Base-by-base conservation (phyloP, 306 rosid species). In the Betula pendula region DNA sequence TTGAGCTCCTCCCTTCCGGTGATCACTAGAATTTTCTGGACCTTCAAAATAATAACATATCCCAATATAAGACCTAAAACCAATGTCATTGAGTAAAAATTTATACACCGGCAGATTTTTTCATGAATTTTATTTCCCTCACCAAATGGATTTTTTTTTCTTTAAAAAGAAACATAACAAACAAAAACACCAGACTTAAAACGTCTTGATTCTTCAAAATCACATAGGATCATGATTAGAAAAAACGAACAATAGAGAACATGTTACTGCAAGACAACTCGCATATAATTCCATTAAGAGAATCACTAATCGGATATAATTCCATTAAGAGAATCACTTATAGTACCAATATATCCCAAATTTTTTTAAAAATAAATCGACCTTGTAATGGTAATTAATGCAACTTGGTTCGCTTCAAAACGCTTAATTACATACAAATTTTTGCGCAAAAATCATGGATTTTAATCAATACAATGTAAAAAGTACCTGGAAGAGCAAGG, bases 401-500 rank as follows among this genome's bases (percentile, higher is more conserved):
- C 42, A 38, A 38, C 42, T 38, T 38, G 42, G 42, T 5, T 38
- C 42, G 42, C 42, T 38, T 38, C 3, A 3, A 38, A 38, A 38
- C 8, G 42, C 42, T 38, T 38, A 45, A 45, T 45, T 45, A 45
- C 15, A 9, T 9, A 45, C 12, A 45, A 13, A 45, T 9, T 45
- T 11, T 11, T 45, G 49, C 15, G 49, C 49, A 13, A 45, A 45
- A 45, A 45, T 45, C 15, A 45, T 45, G 49, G 13, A 25, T 15
- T 60, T 5, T 27, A 27, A 52, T 14, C 22, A 51, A 52, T 75
- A 73, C 71, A 16, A 71, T 0, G 43, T 20, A 40, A 43, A 24
- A 17, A 8, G 38, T 79, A 95, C 99, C 99, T 49, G 89, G 89
- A 75, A 95, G 97, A 43, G 99, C 97, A 81, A 95, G 94, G 2